Evolutionary conservation across 352 stramenopile species (phyloP), one percentile per base, ranked within the genome.

Genomic region (Pythium insidiosum): DNA sequence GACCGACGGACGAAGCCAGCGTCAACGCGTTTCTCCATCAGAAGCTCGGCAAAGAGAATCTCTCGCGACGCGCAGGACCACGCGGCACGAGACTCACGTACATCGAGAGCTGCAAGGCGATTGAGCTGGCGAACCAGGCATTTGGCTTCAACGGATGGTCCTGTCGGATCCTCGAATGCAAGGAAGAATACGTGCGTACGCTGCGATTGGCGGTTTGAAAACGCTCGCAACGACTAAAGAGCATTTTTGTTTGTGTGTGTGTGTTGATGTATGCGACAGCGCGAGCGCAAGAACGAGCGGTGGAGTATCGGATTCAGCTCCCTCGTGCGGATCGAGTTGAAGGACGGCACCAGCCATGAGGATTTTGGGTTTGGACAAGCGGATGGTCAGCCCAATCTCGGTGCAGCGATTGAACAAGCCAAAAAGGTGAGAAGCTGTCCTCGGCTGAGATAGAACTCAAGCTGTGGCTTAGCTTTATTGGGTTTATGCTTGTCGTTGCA

Each of bases 61-160:
- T 94, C 25, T 58, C 76, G 21, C 63, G 77, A 0, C 60, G 81
- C 4, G 73, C 81, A 0, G 81, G 81, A 1, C 81, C 81, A 6
- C 73, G 81, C 5, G 78, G 79, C 30, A 77, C 64, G 30, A 75
- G 81, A 15, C 53, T 94, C 19, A 94, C 76, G 40, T 94, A 94
- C 52, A 88, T 94, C 18, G 81, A 94, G 54, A 94, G 81, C 52
- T 91, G 81, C 52, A 94, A 94, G 52, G 79, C 78, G 30, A 94
- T 94, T 38, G 81, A 94, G 58, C 56, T 94, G 35, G 81, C 81
- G 22, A 94, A 94, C 58, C 69, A 79, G 40, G 77, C 79, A n/a
- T 94, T 94, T 33, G 81, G 81, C 11, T 94, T 94, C 51, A 94
- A 91, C 44, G 81, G 81, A 43, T 94, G 81, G 81, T 86, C 72